phyloP scores from a whole-genome alignment of 1,284 basidiomycete species.

The Marasmius tenuissimus region DNA sequence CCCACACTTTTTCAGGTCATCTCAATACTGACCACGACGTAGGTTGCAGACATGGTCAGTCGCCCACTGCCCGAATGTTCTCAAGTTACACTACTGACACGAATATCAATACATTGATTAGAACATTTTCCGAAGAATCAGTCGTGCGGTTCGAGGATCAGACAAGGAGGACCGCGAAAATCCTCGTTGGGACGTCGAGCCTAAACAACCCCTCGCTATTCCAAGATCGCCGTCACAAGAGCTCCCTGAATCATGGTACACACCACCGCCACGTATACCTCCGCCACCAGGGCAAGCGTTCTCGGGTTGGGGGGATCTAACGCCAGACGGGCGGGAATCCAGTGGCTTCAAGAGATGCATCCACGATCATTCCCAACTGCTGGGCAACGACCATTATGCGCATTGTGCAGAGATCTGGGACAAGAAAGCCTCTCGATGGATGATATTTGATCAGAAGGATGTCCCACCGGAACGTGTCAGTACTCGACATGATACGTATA shows the following conservation, averaged over 20 bases:
- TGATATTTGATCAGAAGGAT: not conserved
- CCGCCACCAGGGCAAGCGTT: not conserved
- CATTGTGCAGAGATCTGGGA: slow-evolving; percentile 1
- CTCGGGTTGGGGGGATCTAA: not conserved
- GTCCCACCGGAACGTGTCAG: not conserved
- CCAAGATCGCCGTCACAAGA: not conserved
- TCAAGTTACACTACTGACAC: not conserved
- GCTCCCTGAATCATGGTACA: not conserved
- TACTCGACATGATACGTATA: not conserved
- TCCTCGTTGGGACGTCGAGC: too few relatives aligned
- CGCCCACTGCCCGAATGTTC: not conserved
- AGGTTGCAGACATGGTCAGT: not conserved
- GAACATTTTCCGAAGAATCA: not conserved
- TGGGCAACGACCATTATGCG: not conserved
- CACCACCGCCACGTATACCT: not conserved
- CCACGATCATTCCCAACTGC: not conserved
- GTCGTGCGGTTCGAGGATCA: not conserved
- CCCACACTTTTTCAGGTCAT: too few relatives aligned
- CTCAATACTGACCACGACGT: too few relatives aligned
- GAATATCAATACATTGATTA: not conserved
- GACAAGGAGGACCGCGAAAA: not conserved
- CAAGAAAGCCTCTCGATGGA: not conserved
- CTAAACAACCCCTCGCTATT: too few relatives aligned
- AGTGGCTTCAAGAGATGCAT: too few relatives aligned
- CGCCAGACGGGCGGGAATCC: too few relatives aligned